These are phyloP conservation scores for Pythium insidiosum DNA, from an alignment of 352 stramenopile genomes.

Conservation along the genomic window DNA sequence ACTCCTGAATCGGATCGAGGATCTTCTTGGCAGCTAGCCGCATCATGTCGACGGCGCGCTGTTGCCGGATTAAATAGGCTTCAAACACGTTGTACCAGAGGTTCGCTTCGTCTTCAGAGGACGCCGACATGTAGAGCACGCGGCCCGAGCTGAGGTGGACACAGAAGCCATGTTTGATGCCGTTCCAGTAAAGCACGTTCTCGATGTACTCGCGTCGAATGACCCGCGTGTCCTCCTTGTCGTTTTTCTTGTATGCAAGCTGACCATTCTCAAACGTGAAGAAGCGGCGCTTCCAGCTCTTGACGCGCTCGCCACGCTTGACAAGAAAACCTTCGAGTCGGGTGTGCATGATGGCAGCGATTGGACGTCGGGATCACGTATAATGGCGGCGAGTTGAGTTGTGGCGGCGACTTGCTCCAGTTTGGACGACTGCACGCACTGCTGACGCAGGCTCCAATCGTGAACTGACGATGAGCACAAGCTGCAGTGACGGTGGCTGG, in stretches of 20 bases:
- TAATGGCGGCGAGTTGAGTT: too few species aligned
- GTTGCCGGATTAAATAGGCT: constrained; percentile 31
- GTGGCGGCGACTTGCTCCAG: too few species aligned
- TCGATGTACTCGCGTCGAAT: constrained; percentile 41
- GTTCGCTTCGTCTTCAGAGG: constrained; percentile 37
- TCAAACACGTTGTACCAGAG: constrained; percentile 51
- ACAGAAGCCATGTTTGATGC: constrained; percentile 48
- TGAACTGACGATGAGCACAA: too few species aligned
- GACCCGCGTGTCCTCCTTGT: constrained; percentile 28
- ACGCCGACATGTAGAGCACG: constrained; percentile 36
- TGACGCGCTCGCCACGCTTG: constrained; percentile 51
- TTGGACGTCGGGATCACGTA: background rate
- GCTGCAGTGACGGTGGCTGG: too few species aligned
- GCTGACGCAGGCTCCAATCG: too few species aligned
- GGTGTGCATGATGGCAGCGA: constrained; percentile 7
- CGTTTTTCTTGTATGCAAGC: constrained; percentile 53
- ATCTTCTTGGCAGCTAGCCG: constrained; percentile 32
- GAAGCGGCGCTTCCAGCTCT: constrained; percentile 62
- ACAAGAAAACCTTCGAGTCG: constrained; percentile 39
- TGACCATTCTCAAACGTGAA: constrained; percentile 57
- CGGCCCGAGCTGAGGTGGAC: constrained; percentile 43
- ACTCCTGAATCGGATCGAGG: constrained; percentile 48
- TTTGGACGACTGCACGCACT: too few species aligned
- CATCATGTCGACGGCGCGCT: constrained; percentile 32
- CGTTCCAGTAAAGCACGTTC: constrained; percentile 57